A percentile compares a stretch with the other conserved stretches of the same genome.
Evolutionary conservation across 2,329 filamentous ascomycete species (phyloP).

Genomic region (Aspergillus novofumigatus): DNA sequence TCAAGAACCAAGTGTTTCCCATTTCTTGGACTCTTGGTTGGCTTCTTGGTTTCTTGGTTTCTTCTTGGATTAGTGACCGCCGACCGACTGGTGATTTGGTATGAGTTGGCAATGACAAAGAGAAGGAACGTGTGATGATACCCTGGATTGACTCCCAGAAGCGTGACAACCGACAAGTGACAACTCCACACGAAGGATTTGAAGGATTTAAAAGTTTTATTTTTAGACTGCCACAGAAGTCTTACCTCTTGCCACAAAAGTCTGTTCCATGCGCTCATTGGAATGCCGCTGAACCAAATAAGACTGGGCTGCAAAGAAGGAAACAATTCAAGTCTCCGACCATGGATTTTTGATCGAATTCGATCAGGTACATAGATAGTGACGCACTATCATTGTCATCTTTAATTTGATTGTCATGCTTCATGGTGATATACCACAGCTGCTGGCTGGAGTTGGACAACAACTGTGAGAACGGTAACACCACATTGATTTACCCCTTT

Average conservation of each 20-base stretch:
- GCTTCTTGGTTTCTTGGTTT: not conserved
- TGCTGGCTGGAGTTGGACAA: not conserved
- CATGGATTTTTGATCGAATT: not conserved
- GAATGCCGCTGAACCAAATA: not conserved
- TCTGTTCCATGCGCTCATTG: not conserved
- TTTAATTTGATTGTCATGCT: not conserved
- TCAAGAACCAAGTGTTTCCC: not conserved
- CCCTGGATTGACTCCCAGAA: not conserved
- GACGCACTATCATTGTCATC: not conserved
- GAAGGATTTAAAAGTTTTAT: not conserved
- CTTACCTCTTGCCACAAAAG: not conserved
- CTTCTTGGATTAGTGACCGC: not conserved
- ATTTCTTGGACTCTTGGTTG: not conserved
- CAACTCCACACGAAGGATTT: not conserved
- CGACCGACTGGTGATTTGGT: not conserved
- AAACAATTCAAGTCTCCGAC: not conserved
- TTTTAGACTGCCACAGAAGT: not conserved
- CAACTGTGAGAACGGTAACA: not conserved
- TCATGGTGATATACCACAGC: not conserved
- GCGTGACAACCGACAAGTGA: not conserved
- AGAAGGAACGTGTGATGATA: not conserved
- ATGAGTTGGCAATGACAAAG: not conserved
- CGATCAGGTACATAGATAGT: too few species aligned
- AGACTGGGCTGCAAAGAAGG: too few species aligned
- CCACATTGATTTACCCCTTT: not conserved